A percentile compares a stretch with the other conserved stretches of the same genome.
phyloP scores from a whole-genome alignment of 768 basidiomycete species.

The Termitomyces sp. region DNA sequence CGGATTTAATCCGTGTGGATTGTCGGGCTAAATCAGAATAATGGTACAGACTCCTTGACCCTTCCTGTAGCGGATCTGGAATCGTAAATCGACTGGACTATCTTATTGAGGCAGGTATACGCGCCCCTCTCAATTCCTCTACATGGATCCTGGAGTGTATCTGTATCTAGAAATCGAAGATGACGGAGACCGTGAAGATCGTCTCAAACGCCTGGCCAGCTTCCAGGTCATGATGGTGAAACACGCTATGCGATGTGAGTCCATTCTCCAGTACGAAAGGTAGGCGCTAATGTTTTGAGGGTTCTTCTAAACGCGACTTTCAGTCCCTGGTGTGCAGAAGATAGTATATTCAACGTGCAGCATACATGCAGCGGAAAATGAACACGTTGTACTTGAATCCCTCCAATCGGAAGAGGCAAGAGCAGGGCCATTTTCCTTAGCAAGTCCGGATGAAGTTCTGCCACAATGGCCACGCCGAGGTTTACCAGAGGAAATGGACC shows the following conservation, averaged over 20 bases:
- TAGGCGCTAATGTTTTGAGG: background rate
- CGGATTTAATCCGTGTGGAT: background rate
- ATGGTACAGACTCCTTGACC: conserved; percentile 72
- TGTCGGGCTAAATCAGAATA: background rate
- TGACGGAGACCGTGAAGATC: conserved; percentile 52
- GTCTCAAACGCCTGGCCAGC: conserved; percentile 75
- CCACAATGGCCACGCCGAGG: conserved; percentile 85
- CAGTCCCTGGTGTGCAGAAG: conserved; percentile 70
- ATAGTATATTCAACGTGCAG: conserved; percentile 99
- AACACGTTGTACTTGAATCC: conserved; percentile 77
- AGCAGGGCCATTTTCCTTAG: conserved; percentile 58
- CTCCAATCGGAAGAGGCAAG: conserved; percentile 68
- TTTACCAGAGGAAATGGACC: conserved; percentile 53
- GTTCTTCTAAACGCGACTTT: conserved; percentile 9
- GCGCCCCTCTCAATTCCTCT: background rate
- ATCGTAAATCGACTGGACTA: conserved; percentile 89
- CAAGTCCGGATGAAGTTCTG: conserved; percentile 58
- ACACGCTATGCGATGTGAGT: conserved; percentile 92
- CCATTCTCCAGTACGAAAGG: background rate
- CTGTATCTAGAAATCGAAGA: conserved; percentile 46
- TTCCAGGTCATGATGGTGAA: conserved; percentile 91
- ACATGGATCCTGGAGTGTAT: background rate
- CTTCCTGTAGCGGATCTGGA: conserved; percentile 94
- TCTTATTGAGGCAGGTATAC: conserved; percentile 66
- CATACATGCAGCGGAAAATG: conserved; percentile 86